These are phyloP conservation scores for Aegilops umbellulata DNA, from an alignment of 176 grass and related monocot species.

Conservation along the genomic window DNA sequence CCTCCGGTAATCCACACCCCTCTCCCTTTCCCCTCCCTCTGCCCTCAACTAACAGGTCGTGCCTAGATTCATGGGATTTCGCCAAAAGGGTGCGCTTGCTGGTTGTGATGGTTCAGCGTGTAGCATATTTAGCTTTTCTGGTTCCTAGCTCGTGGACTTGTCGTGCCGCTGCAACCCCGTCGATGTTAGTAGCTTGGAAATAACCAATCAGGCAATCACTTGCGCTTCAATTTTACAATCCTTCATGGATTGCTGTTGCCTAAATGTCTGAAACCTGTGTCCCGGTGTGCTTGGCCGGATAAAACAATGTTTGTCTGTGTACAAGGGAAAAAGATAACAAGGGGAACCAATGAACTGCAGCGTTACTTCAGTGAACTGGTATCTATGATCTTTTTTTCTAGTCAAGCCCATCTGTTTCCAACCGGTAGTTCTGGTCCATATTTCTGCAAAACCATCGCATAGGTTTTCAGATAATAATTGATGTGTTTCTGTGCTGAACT, in stretches of 20 bases:
- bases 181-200: background rate
- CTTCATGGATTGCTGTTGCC: background rate
- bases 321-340: background rate
- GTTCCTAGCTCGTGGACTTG: background rate
- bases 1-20: conserved; percentile 7
- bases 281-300: background rate
- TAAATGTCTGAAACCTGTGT: background rate
- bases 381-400: background rate
- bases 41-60: background rate
- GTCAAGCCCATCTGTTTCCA: background rate
- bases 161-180: background rate
- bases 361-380: background rate
- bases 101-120: background rate
- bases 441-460: background rate
- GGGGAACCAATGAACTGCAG: background rate
- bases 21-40: background rate
- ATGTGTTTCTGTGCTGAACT: background rate
- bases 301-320: background rate
- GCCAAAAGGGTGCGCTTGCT: background rate
- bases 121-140: background rate
- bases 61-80: background rate
- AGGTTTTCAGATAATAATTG: background rate
- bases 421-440: background rate
- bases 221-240: background rate
- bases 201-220: too few species aligned